phyloP scores from a whole-genome alignment of 768 basidiomycete genomes.

The Mycena sanguinolenta region DNA sequence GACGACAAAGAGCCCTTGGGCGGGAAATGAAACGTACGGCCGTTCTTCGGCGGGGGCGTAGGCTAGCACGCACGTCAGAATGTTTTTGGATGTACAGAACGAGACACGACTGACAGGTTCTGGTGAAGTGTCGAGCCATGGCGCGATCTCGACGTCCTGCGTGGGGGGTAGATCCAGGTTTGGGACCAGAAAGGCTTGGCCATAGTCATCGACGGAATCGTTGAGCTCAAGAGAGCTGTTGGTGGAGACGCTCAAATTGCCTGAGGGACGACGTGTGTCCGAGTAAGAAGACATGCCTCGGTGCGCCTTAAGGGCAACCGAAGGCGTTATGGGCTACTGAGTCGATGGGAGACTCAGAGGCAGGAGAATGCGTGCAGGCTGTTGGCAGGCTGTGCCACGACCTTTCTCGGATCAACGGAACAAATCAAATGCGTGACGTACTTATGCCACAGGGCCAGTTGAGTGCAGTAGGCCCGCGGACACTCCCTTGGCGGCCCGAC shows the following conservation, averaged over 20 bases:
- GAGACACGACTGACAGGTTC: conserved; percentile 18
- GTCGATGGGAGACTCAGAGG: too few relatives aligned
- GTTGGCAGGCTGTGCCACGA: too few relatives aligned
- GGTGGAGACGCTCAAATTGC: conserved; percentile 34
- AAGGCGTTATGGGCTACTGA: too few relatives aligned
- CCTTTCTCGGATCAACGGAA: too few relatives aligned
- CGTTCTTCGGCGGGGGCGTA: conserved; percentile 40
- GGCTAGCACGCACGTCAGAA: conserved; percentile 30
- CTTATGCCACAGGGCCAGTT: too few relatives aligned
- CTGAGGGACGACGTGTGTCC: conserved; percentile 32
- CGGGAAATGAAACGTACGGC: conserved; percentile 41
- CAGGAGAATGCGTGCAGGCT: too few relatives aligned
- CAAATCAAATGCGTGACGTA: too few relatives aligned
- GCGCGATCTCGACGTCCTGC: conserved; percentile 41
- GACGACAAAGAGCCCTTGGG: conserved; percentile 49
- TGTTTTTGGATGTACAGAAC: conserved; percentile 9
- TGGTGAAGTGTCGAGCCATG: conserved; percentile 40
- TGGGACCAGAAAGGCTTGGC: conserved; percentile 36
- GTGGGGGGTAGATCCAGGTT: conserved; percentile 35
- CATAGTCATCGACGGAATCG: conserved; percentile 42
- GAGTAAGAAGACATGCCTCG: too few relatives aligned
- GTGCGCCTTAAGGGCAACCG: too few relatives aligned
- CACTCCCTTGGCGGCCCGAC: too few relatives aligned
- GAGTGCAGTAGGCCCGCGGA: too few relatives aligned
- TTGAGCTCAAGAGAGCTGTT: conserved; percentile 35